These are phyloP conservation scores for Globisporangium orthogonon DNA, from an alignment of 352 stramenopile species.

Conservation along the genomic window DNA sequence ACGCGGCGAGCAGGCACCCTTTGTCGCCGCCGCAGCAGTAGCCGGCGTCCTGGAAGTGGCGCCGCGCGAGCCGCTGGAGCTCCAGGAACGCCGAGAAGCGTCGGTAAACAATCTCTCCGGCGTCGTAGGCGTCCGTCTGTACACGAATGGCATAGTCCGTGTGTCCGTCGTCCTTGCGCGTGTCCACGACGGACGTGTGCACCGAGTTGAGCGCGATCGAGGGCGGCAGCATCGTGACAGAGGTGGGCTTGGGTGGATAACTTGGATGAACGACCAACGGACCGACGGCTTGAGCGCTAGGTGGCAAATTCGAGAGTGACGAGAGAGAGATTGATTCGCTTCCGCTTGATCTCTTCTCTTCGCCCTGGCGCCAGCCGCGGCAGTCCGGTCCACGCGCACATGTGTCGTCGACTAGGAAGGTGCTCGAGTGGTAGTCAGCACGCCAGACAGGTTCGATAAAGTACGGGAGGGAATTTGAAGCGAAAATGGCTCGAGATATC, in stretches of 20 bases:
- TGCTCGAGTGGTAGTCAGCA: background rate
- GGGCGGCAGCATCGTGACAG: conserved; percentile 24
- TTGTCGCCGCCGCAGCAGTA: conserved; percentile 64
- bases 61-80: conserved; percentile 64
- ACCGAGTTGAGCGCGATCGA: conserved; percentile 44
- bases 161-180: conserved; percentile 65
- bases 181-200: conserved; percentile 60
- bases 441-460: background rate
- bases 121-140: conserved; percentile 48
- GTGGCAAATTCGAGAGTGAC: conserved; percentile 11
- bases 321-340: background rate
- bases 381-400: conserved; percentile 3
- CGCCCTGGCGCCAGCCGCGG: conserved; percentile 3
- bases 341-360: background rate
- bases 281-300: background rate
- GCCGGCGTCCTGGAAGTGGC: conserved; percentile 56
- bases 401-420: background rate
- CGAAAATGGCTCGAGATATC: no score
- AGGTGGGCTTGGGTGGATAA: background rate
- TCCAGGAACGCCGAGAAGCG: conserved; percentile 84
- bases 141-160: conserved; percentile 85
- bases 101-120: conserved; percentile 68
- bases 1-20: conserved; percentile 59
- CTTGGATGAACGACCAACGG: background rate
- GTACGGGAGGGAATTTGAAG: no score